Percentiles rank a stretch among this genome's conserved stretches.
phyloP scores from a whole-genome alignment of 129 eudicot species.

The Chrysanthemum seticuspe region DNA sequence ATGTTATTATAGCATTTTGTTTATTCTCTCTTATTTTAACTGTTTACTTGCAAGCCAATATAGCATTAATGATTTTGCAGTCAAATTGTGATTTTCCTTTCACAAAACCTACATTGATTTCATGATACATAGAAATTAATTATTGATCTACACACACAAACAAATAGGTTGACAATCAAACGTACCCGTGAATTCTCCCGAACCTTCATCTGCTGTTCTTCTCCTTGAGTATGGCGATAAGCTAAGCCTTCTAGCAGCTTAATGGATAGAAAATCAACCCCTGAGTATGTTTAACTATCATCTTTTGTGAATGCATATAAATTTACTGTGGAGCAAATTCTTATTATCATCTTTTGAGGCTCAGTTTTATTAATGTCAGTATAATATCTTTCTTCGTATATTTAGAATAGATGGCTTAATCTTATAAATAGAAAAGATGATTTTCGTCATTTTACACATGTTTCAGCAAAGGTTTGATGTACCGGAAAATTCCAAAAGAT shows the following conservation, averaged over 20 bases:
- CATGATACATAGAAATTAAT: too few species aligned
- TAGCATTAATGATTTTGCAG: too few species aligned
- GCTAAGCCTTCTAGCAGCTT: too few species aligned
- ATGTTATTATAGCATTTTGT: not conserved
- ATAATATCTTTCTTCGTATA: not conserved
- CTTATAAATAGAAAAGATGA: not conserved
- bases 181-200: not conserved
- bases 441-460: constrained; percentile 8
- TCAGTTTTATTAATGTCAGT: constrained; percentile 46
- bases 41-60: not conserved
- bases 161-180: not conserved
- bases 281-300: constrained; percentile 21
- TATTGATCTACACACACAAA: too few species aligned
- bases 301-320: not conserved
- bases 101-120: too few species aligned
- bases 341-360: too few species aligned
- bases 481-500: constrained; percentile 39
- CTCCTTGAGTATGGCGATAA: too few species aligned
- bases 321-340: too few species aligned
- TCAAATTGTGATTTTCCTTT: too few species aligned
- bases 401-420: not conserved
- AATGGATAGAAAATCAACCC: not conserved
- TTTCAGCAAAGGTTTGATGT: constrained; percentile 42
- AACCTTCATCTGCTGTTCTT: too few species aligned
- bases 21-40: not conserved